A percentile compares a stretch with the other conserved stretches of the same genome.
Evolutionary conservation across 1,139 yeast genomes (phyloP).

Genomic region (Sugiyamaella sp.): DNA sequence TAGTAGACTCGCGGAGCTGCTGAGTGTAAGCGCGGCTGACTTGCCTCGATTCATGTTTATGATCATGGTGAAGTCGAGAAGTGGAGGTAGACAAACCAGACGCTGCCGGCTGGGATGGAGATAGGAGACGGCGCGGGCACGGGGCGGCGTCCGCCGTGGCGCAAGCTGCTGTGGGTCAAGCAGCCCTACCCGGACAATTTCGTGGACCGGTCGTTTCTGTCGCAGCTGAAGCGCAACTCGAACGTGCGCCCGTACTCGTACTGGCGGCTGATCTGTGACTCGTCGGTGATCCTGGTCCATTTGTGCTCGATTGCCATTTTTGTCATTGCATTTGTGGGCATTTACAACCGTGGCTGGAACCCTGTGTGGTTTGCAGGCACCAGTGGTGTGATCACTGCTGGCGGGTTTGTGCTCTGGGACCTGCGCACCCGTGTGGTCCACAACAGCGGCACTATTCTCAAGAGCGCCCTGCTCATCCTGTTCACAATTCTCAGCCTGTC

Average conservation of each 20-base stretch:
- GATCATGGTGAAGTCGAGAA: no score
- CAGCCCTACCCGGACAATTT: slow-evolving; percentile 93
- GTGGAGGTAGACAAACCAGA: no score
- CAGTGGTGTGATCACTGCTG: slow-evolving; percentile 42
- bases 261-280: slow-evolving; percentile 64
- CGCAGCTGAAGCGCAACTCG: slow-evolving; percentile 75
- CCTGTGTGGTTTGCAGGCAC: slow-evolving; percentile 41
- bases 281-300: slow-evolving; percentile 68
- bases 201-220: slow-evolving; percentile 76
- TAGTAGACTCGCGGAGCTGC: no score
- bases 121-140: background rate
- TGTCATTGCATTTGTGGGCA: slow-evolving; percentile 61
- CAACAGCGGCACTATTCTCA: slow-evolving; percentile 44
- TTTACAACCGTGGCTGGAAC: slow-evolving; percentile 40
- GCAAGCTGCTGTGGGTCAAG: slow-evolving; percentile 80
- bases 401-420: slow-evolving; percentile 46
- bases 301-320: slow-evolving; percentile 63
- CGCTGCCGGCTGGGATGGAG: background rate
- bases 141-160: slow-evolving; percentile 54
- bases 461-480: slow-evolving; percentile 68
- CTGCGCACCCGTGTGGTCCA: slow-evolving; percentile 16
- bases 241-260: slow-evolving; percentile 72
- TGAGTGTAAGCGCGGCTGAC: no score
- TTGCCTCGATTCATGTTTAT: no score
- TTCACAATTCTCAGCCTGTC: slow-evolving; percentile 76